These are phyloP conservation scores for Viscum album DNA, from an alignment of 177 flowering plant genomes.

Conservation along the genomic window DNA sequence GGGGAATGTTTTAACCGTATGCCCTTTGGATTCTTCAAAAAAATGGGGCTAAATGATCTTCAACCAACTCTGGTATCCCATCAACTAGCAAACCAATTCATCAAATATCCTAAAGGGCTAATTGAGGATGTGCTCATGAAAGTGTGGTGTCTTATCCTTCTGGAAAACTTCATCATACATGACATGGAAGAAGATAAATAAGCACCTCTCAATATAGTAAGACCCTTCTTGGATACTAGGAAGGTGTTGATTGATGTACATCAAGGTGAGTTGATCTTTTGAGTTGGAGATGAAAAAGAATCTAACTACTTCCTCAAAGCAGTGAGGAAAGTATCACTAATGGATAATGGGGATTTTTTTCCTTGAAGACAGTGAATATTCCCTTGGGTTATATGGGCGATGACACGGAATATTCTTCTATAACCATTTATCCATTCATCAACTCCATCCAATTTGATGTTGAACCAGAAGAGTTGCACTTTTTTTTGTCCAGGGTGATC, in stretches of 20 bases:
- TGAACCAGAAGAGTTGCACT: no score
- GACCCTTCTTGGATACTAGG: background rate
- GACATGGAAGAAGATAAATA: background rate
- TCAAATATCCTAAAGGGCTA: background rate
- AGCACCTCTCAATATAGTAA: background rate
- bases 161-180: background rate
- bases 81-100: background rate
- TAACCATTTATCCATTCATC: background rate
- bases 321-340: background rate
- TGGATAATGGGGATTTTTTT: background rate
- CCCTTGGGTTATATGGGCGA: no score
- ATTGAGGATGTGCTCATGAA: background rate
- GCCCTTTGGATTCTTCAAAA: background rate
- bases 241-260: background rate
- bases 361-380: background rate
- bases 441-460: background rate
- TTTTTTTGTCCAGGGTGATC: no score
- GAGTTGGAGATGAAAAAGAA: background rate
- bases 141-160: background rate
- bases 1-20: background rate
- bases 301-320: background rate
- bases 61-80: background rate
- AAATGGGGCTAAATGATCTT: background rate
- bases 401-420: background rate
- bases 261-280: background rate